phyloP scores from a whole-genome alignment of 768 basidiomycete species.

The Suillus subalutaceus region DNA sequence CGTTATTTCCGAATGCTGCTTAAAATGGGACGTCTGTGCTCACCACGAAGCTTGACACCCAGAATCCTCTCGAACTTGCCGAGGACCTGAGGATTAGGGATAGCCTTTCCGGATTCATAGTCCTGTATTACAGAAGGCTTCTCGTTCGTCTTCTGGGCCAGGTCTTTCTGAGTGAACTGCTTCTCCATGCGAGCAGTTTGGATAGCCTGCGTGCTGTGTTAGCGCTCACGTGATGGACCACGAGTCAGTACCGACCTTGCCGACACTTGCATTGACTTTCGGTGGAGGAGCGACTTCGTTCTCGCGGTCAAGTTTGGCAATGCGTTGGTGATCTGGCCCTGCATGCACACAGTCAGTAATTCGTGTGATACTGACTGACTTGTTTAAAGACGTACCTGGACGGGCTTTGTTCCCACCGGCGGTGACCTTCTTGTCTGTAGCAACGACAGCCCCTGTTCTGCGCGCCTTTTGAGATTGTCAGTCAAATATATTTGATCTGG shows the following conservation, averaged over 20 bases:
- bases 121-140: slow-evolving; percentile 88
- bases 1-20: not conserved
- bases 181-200: slow-evolving; percentile 77
- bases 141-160: slow-evolving; percentile 92
- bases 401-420: slow-evolving; percentile 77
- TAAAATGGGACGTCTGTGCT: slow-evolving; percentile 24
- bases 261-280: slow-evolving; percentile 73
- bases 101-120: slow-evolving; percentile 86
- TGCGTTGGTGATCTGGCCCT: slow-evolving; percentile 93
- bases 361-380: not conserved
- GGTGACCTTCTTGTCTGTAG: slow-evolving; percentile 80
- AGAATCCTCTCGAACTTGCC: slow-evolving; percentile 86
- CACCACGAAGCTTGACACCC: slow-evolving; percentile 89
- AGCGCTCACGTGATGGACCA: slow-evolving; percentile 10
- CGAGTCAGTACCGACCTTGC: slow-evolving; percentile 54
- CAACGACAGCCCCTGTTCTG: slow-evolving; percentile 73
- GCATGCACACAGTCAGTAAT: not conserved
- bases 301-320: slow-evolving; percentile 92
- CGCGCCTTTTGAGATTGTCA: slow-evolving; percentile 56
- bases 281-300: slow-evolving; percentile 94
- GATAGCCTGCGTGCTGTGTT: slow-evolving; percentile 61
- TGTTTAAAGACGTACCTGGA: slow-evolving; percentile 50
- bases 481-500: slow-evolving; percentile 1
- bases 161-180: slow-evolving; percentile 86
- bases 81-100: slow-evolving; percentile 86